Percentiles rank a stretch among this genome's conserved stretches.
These are phyloP conservation scores for Neurospora hispaniola DNA, from an alignment of 495 filamentous ascomycete genomes.

Conservation along the genomic window DNA sequence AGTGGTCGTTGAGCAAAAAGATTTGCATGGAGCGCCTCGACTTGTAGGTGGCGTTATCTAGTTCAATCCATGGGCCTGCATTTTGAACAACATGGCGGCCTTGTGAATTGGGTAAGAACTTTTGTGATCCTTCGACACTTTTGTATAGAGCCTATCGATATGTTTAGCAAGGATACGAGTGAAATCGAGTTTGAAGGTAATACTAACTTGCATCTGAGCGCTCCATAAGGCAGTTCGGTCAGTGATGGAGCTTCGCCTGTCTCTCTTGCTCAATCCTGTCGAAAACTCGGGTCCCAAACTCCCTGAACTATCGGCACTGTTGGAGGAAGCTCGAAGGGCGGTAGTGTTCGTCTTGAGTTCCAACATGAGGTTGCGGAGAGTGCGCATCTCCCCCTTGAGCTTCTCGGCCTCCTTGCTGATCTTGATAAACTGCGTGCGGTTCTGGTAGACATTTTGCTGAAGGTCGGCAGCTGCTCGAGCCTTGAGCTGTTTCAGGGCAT, in stretches of 20 bases:
- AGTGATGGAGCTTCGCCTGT: constrained; percentile 73
- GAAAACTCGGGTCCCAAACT: constrained; percentile 29
- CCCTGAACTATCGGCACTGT: constrained; percentile 15
- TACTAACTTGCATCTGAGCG: constrained; percentile 56
- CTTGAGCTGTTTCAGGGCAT: constrained; percentile 64
- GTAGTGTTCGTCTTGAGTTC: constrained; percentile 68
- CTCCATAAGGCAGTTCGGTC: constrained; percentile 96
- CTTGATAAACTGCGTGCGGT: constrained; percentile 96
- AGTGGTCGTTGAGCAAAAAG: constrained; percentile 87
- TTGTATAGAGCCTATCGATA: constrained; percentile 62
- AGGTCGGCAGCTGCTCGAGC: constrained; percentile 77
- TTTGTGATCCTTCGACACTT: constrained; percentile 89
- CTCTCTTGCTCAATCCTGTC: constrained; percentile 47
- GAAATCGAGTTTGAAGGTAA: background rate
- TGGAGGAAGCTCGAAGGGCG: constrained; percentile 60
- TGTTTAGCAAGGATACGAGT: background rate
- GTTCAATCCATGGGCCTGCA: constrained; percentile 83
- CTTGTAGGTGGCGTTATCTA: constrained; percentile 96
- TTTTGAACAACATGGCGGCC: constrained; percentile 88
- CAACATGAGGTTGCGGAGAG: constrained; percentile 75
- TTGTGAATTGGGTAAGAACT: constrained; percentile 82
- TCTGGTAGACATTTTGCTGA: constrained; percentile 95
- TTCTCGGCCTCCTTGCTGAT: constrained; percentile 99
- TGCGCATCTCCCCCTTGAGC: constrained; percentile 90
- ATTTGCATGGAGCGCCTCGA: constrained; percentile 74